A percentile compares a stretch with the other conserved stretches of the same genome.
These are phyloP conservation scores for Vitis amurensis DNA, from an alignment of 164 flowering plant genomes.

Conservation along the genomic window DNA sequence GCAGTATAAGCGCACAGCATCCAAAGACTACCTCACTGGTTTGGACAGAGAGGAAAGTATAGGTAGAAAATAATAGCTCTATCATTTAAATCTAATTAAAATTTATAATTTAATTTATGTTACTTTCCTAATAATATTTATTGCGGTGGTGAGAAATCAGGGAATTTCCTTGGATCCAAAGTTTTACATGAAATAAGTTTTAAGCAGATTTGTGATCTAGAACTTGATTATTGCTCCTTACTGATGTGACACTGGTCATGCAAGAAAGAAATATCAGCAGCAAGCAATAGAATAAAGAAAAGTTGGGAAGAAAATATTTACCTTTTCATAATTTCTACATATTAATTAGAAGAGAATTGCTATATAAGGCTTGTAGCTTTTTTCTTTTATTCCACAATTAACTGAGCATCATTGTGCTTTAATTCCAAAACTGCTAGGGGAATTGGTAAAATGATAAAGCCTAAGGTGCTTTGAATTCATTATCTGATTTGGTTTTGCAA, in stretches of 20 bases:
- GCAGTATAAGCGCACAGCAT: too few relatives aligned
- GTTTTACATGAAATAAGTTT: too few relatives aligned
- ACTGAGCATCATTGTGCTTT: background rate
- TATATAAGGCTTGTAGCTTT: background rate
- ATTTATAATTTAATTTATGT: background rate
- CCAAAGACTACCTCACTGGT: background rate
- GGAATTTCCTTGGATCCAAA: too few relatives aligned
- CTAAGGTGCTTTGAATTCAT: background rate
- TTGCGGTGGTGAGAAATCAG: too few relatives aligned
- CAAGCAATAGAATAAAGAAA: too few relatives aligned
- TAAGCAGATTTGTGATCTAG: too few relatives aligned
- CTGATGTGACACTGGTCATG: too few relatives aligned
- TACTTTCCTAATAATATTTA: background rate
- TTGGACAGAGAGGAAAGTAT: slow-evolving; percentile 32
- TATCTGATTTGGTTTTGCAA: background rate
- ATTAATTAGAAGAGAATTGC: background rate
- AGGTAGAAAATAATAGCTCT: slow-evolving; percentile 23
- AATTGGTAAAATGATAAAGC: background rate
- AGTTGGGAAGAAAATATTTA: background rate
- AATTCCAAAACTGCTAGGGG: background rate
- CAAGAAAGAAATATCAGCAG: too few relatives aligned
- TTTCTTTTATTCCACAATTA: background rate
- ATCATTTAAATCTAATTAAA: background rate
- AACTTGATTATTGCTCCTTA: too few relatives aligned
- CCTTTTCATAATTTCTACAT: background rate